A percentile compares a stretch with the other conserved stretches of the same genome.
phyloP scores from a whole-genome alignment of 1,284 basidiomycete genomes.

The Bjerkandera adusta region DNA sequence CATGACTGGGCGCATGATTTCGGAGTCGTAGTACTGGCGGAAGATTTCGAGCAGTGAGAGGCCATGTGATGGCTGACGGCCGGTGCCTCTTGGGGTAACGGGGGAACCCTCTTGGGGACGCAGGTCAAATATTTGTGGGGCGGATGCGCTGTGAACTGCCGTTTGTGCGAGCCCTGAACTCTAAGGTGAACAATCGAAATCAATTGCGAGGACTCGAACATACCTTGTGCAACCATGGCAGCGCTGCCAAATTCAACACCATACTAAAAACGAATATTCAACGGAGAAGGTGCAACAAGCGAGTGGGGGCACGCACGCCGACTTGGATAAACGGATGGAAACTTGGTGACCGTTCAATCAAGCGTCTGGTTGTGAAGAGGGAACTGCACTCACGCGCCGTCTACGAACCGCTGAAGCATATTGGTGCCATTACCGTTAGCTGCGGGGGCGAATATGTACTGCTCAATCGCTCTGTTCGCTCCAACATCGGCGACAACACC shows the following conservation, averaged over 20 bases:
- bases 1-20: slow-evolving; percentile 49
- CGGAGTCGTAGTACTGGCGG: slow-evolving; percentile 51
- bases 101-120: slow-evolving; percentile 3
- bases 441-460: slow-evolving; percentile 51
- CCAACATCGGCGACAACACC: slow-evolving; percentile 44
- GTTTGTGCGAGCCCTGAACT: slow-evolving; percentile 48
- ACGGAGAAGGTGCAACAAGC: not conserved
- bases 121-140: slow-evolving; percentile 34
- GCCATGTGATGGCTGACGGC: slow-evolving; percentile 24
- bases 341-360: slow-evolving; percentile 26
- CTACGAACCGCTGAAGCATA: slow-evolving; percentile 57
- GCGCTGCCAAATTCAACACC: slow-evolving; percentile 59
- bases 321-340: slow-evolving; percentile 64
- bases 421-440: slow-evolving; percentile 45
- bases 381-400: slow-evolving; percentile 46
- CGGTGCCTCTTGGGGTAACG: too few relatives aligned
- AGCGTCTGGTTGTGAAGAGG: not conserved
- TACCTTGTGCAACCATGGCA: slow-evolving; percentile 53
- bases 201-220: too few relatives aligned
- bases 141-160: slow-evolving; percentile 41
- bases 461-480: slow-evolving; percentile 41
- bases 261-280: slow-evolving; percentile 36
- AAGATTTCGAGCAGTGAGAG: slow-evolving; percentile 49
- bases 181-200: not conserved
- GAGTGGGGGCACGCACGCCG: slow-evolving; percentile 41